A percentile compares a stretch with the other conserved stretches of the same genome.
phyloP scores from a whole-genome alignment of 345 rosid species.

The Lenwebbia sp. region DNA sequence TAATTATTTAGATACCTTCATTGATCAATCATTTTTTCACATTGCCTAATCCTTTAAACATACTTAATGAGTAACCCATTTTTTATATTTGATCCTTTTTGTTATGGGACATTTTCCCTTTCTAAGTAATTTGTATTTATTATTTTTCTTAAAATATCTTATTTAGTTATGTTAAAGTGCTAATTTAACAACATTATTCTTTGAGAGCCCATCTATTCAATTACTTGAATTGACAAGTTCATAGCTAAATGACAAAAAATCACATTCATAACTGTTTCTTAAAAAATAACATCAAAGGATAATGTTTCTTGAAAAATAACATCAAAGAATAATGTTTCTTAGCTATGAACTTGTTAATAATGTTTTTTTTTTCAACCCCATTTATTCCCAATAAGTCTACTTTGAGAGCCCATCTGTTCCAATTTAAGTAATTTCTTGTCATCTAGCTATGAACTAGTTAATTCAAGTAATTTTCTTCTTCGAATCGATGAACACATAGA shows the following conservation, averaged over 20 bases:
- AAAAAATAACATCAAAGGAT: too few relatives aligned
- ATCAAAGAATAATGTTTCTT: too few relatives aligned
- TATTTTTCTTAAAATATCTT: not conserved
- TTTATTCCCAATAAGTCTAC: not conserved
- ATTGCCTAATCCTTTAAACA: not conserved
- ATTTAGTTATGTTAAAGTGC: too few relatives aligned
- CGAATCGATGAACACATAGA: not conserved
- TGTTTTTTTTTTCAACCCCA: too few relatives aligned
- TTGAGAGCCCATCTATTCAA: too few relatives aligned
- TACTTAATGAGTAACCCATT: not conserved
- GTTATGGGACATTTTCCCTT: not conserved
- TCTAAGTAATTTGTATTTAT: not conserved
- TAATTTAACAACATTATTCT: too few relatives aligned
- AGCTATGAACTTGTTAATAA: too few relatives aligned
- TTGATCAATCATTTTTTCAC: not conserved
- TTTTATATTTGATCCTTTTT: not conserved
- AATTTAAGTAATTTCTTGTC: not conserved
- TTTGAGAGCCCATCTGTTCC: not conserved
- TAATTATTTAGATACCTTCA: not conserved
- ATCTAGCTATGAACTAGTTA: not conserved
- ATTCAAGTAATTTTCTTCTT: not conserved
- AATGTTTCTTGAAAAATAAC: too few relatives aligned
- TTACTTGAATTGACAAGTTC: too few relatives aligned
- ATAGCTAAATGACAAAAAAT: too few relatives aligned
- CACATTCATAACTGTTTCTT: too few relatives aligned